These are phyloP conservation scores for Trichoderma asperellum DNA, from an alignment of 2,329 filamentous ascomycete genomes.

Conservation along the genomic window DNA sequence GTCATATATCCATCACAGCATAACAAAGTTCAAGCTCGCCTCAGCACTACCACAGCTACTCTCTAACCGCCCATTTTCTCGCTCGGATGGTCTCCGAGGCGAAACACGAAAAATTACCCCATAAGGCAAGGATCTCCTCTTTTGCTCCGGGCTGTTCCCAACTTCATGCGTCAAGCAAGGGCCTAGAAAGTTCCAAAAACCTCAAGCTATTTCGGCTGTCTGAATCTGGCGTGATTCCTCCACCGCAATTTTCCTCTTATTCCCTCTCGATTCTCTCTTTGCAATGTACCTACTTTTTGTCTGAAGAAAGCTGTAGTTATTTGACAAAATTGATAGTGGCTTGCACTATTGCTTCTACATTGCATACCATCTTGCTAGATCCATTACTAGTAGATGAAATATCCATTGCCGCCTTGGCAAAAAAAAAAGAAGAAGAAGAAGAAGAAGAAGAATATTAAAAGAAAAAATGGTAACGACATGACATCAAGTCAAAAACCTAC, in stretches of 20 bases:
- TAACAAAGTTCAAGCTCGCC: not conserved
- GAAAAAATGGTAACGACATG: not conserved
- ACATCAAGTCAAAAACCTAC: not conserved
- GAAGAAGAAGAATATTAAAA: not conserved
- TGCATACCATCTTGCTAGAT: not conserved
- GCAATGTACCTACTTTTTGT: not conserved
- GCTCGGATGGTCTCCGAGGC: conserved; percentile 6
- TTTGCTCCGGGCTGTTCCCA: conserved; percentile 1
- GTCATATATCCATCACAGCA: not conserved
- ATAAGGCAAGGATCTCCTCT: conserved; percentile 5
- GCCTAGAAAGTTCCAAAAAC: conserved; percentile 20
- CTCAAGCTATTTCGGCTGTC: not conserved
- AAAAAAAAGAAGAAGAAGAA: not conserved
- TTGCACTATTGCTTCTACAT: not conserved
- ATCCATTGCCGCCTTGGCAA: not conserved
- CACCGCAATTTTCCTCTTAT: not conserved
- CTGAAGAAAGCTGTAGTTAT: not conserved
- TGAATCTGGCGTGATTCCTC: not conserved
- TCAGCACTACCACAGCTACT: not conserved
- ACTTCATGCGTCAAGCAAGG: conserved; percentile 13
- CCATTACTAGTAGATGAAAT: not conserved
- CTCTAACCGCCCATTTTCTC: not conserved
- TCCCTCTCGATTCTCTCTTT: not conserved
- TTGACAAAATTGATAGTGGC: not conserved
- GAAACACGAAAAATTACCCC: not conserved